These are phyloP conservation scores for Aspergillus bridgeri DNA, from an alignment of 495 filamentous ascomycete genomes.

Conservation along the genomic window DNA sequence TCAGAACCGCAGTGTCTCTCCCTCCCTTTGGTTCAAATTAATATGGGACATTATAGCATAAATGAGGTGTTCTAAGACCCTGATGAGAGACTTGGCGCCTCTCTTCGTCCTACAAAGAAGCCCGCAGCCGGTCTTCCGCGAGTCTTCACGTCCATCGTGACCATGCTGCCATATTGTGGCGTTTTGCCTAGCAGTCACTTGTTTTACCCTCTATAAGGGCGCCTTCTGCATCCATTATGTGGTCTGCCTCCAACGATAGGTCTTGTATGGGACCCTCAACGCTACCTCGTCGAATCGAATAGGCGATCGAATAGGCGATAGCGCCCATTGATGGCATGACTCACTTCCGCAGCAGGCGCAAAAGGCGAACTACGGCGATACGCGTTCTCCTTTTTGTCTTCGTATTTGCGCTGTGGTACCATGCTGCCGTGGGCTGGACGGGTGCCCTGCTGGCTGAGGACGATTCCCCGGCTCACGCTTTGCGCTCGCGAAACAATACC, in stretches of 20 bases:
- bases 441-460: neutral
- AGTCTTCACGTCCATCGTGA: neutral
- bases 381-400: neutral
- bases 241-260: neutral
- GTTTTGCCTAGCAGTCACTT: neutral
- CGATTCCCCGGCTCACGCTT: neutral
- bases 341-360: neutral
- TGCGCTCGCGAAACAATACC: neutral
- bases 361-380: neutral
- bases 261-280: neutral
- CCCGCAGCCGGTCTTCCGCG: neutral
- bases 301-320: neutral
- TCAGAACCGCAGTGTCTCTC: neutral
- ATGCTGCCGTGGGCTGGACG: neutral
- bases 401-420: neutral
- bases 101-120: neutral
- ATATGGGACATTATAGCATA: no score
- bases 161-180: neutral
- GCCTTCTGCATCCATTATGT: no score
- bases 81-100: neutral
- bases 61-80: neutral
- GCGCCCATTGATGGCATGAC: neutral
- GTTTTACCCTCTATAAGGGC: neutral
- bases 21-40: no score
- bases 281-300: neutral